A percentile compares a stretch with the other conserved stretches of the same genome.
These are phyloP conservation scores for Madurella fahalii DNA, from an alignment of 2,329 filamentous ascomycete genomes.

Conservation along the genomic window DNA sequence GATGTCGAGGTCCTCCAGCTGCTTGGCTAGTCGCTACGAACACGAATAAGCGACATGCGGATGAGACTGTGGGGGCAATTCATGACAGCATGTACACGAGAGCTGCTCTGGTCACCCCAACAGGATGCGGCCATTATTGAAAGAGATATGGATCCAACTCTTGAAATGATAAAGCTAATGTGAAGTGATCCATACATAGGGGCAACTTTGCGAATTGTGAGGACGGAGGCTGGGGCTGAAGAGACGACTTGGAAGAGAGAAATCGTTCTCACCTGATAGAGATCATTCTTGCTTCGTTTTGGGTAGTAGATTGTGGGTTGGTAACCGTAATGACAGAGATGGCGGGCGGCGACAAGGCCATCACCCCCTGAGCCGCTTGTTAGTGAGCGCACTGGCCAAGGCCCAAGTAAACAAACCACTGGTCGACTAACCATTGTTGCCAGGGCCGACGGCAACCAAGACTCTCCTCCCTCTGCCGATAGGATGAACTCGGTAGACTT, in stretches of 20 bases:
- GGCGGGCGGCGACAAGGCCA: constrained; percentile 87
- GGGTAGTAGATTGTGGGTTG: constrained; percentile 86
- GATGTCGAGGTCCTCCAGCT: constrained; percentile 77
- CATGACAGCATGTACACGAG: constrained; percentile 18
- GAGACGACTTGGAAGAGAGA: background rate
- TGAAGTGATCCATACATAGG: background rate
- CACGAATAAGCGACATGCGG: constrained; percentile 29
- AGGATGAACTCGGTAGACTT: constrained; percentile 83
- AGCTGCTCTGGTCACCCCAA: constrained; percentile 7
- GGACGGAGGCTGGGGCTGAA: background rate
- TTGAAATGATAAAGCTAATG: background rate
- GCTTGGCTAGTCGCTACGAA: constrained; percentile 70
- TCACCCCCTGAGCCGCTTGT: constrained; percentile 69
- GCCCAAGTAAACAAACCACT: constrained; percentile 3
- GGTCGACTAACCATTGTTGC: constrained; percentile 57
- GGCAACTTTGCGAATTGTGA: background rate
- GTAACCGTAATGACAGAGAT: constrained; percentile 90
- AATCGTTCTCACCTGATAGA: constrained; percentile 66
- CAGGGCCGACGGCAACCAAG: constrained; percentile 86
- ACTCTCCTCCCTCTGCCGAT: constrained; percentile 65
- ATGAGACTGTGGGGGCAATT: constrained; percentile 7
- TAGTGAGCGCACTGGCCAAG: constrained; percentile 20
- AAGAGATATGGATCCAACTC: background rate
- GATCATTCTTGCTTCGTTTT: constrained; percentile 82
- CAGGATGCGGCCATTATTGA: background rate